phyloP scores from a whole-genome alignment of 2,329 filamentous ascomycete genomes.

The Fusarium musae region DNA sequence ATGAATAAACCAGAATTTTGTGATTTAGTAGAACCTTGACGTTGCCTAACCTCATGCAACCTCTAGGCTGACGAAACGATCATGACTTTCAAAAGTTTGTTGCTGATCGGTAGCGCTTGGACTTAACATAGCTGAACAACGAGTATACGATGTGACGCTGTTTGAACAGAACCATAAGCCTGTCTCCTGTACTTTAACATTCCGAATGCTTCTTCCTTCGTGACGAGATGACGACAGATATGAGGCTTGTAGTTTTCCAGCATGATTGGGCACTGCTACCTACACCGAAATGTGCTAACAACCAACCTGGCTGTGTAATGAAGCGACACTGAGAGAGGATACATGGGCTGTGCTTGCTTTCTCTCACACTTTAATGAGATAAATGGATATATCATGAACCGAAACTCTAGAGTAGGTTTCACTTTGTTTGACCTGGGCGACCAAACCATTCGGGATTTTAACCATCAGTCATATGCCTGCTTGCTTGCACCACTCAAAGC shows the following conservation, averaged over 20 bases:
- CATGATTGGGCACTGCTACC: background rate
- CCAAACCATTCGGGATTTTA: background rate
- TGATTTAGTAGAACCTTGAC: background rate
- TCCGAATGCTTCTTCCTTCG: background rate
- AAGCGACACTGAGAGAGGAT: background rate
- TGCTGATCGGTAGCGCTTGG: conserved; percentile 2
- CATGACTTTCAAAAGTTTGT: conserved; percentile 2
- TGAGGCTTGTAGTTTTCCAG: background rate
- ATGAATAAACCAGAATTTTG: background rate
- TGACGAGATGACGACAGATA: background rate
- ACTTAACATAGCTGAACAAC: background rate
- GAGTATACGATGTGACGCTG: background rate
- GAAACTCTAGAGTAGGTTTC: background rate
- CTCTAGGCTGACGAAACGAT: conserved; percentile 15
- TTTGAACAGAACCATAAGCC: background rate
- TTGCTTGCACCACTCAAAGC: no score
- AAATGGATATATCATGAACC: background rate
- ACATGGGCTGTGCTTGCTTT: background rate
- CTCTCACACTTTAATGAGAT: background rate
- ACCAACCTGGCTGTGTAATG: background rate
- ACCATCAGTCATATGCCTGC: background rate
- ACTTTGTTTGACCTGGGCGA: background rate
- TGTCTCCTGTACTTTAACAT: background rate
- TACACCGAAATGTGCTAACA: background rate
- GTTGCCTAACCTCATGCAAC: background rate